Evolutionary conservation across 2,329 filamentous ascomycete species (phyloP).

Genomic region (Didymella keratinophila): DNA sequence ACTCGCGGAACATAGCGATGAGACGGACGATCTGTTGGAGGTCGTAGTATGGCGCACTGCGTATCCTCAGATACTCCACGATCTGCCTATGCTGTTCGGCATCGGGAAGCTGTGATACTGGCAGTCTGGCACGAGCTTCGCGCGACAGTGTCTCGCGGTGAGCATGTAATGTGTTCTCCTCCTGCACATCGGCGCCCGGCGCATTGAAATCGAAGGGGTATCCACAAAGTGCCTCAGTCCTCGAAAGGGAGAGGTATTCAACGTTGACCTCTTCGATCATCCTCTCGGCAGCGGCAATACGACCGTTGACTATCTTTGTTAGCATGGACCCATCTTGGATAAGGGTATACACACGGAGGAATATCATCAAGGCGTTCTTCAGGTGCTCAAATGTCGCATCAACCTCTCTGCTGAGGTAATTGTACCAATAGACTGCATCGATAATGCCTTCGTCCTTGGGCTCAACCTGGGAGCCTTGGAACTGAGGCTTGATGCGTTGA

Average conservation of each 20-base stretch:
- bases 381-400: slow-evolving; percentile 72
- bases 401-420: slow-evolving; percentile 69
- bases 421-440: slow-evolving; percentile 83
- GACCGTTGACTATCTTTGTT: slow-evolving; percentile 52
- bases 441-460: slow-evolving; percentile 76
- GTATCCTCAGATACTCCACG: slow-evolving; percentile 34
- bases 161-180: slow-evolving; percentile 32
- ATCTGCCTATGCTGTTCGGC: slow-evolving; percentile 31
- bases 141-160: slow-evolving; percentile 32
- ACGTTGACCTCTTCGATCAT: slow-evolving; percentile 61
- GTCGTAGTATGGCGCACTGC: slow-evolving; percentile 51
- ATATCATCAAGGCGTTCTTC: slow-evolving; percentile 78
- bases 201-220: slow-evolving; percentile 47
- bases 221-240: slow-evolving; percentile 53
- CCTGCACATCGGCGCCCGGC: slow-evolving; percentile 39
- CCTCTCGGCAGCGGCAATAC: slow-evolving; percentile 63
- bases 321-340: slow-evolving; percentile 16
- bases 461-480: slow-evolving; percentile 65
- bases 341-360: slow-evolving; percentile 73
- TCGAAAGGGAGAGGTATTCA: slow-evolving; percentile 53
- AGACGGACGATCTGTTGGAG: slow-evolving; percentile 54
- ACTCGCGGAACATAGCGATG: slow-evolving; percentile 54
- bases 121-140: slow-evolving; percentile 29
- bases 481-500: slow-evolving; percentile 72
- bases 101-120: slow-evolving; percentile 30